Evolutionary conservation across 1,284 basidiomycete genomes (phyloP), one percentile per base, ranked within the genome.

Genomic region (Schizophyllum commune): DNA sequence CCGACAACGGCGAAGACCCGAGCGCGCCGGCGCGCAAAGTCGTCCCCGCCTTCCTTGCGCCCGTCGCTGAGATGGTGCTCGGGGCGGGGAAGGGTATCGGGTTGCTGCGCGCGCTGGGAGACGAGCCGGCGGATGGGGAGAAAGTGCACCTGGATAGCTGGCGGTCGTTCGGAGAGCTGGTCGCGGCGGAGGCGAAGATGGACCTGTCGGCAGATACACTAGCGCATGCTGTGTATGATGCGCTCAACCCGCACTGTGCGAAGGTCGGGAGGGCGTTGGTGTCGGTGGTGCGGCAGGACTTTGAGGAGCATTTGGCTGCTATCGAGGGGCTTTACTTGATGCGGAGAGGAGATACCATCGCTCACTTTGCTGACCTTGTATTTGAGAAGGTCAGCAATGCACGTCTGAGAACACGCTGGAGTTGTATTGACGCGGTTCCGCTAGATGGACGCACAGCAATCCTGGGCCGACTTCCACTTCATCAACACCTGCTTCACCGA

Each of bases 401-500:
- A n/a, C 53, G 5, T 53, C 54, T 20, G 57, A 8, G 27, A 52
- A 34, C 33, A n/a, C n/a, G n/a, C n/a, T n/a, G n/a, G n/a, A n/a
- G 39, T 9, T 55, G 11, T 39, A 1, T 54, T 61, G n/a, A 52
- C 17, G 0, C 33, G 60, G 15, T 55, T 27, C 9, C 34, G 61
- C 8, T 64, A 93, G 91, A 91, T 92, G 80, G 86, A 91, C 63
- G 74, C 74, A 7, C 75, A 79, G 54, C 84, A 88, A 66, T 71
- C 78, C 17, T 95, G 92, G 93, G 79, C 76, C 47, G 92, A 94
- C 71, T 92, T 91, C 70, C 92, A 94, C 72, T 88, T 89, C 68
- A 74, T 95, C 54, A 94, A 94, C 65, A 86, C 83, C 39, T 83
- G 87, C 5, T 88, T 94, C 66, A 78, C 79, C 15, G 89, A 93